Percentiles rank a stretch among this genome's conserved stretches.
Conservation (phyloP, 129 eudicot species). For the Lactuca saligna region DNA sequence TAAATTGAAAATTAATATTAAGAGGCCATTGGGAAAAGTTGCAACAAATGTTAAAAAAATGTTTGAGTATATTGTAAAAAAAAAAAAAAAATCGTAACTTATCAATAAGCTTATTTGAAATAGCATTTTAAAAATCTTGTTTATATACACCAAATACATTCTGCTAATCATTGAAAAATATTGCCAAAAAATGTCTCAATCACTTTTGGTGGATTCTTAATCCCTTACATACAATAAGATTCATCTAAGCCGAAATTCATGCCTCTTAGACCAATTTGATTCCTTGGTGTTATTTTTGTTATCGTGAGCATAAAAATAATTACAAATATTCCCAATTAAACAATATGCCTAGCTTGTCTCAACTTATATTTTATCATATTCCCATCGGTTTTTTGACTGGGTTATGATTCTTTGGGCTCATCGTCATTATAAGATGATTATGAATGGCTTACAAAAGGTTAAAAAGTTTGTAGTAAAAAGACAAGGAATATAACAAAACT, state of each 20-base stretch:
- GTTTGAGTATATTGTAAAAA: no score
- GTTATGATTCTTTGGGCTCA: background rate
- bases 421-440: background rate
- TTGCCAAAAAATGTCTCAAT: no score
- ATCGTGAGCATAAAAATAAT: background rate
- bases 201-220: no score
- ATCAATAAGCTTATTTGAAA: no score
- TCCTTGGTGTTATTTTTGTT: background rate
- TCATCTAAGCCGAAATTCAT: background rate
- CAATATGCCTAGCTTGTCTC: background rate
- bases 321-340: background rate
- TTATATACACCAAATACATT: no score
- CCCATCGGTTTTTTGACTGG: background rate
- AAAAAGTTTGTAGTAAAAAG: background rate
- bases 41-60: no score
- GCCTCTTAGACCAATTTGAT: background rate
- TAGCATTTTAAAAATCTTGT: no score
- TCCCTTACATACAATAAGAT: background rate
- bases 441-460: background rate
- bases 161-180: no score
- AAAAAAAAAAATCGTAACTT: no score
- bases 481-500: background rate
- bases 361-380: conserved; percentile 5
- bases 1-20: no score
- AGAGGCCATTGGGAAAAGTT: no score